Evolutionary conservation across 306 rosid genomes (phyloP), one percentile per base, ranked within the genome.

Genomic region (Vigna unguiculata): DNA sequence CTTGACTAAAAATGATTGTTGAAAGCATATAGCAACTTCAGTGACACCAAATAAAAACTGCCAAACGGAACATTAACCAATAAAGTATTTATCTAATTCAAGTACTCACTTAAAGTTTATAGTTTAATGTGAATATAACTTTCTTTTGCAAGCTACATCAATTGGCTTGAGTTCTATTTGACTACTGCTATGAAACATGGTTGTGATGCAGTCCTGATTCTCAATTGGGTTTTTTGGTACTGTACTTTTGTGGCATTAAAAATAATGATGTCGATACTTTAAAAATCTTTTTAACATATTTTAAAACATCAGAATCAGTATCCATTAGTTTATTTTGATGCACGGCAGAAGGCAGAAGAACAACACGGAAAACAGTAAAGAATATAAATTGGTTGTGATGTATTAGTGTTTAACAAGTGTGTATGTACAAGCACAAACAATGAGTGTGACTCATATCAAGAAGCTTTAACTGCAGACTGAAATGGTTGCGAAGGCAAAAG

Each of bases 401-500:
- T 25, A 36, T n/a, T 67, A n/a, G n/a, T 77, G 38, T 20, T 59
- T 57, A 45, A 40, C n/a, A 40, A 36, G 68, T 54, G 79, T 46
- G 4, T 51, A 43, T 54, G 9, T 76, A 49, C 5, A 32, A 57
- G n/a, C 49, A 49, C 5, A 32, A 57, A 15, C 49, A 41, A 57
- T n/a, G 80, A 17, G 34, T 49, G 77, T 24, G 9, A 7, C 41
- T 83, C 15, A 66, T 62, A 78, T 83, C 22, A 54, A 20, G 53
- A 45, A 57, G 22, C 43, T 60, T 72, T 24, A 54, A 62, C 32
- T 78, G 82, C 93, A 96, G 99, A 92, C 65, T 73, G 97, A 92
- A 80, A 87, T 79, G 90, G 89, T 95, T 67, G 86, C 89, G 32
- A 85, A 78, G 62, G 92, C 77, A 61, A 89, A 81, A 78, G 87